phyloP scores from a whole-genome alignment of 2,329 filamentous ascomycete species.

The Trichothecium roseum region DNA sequence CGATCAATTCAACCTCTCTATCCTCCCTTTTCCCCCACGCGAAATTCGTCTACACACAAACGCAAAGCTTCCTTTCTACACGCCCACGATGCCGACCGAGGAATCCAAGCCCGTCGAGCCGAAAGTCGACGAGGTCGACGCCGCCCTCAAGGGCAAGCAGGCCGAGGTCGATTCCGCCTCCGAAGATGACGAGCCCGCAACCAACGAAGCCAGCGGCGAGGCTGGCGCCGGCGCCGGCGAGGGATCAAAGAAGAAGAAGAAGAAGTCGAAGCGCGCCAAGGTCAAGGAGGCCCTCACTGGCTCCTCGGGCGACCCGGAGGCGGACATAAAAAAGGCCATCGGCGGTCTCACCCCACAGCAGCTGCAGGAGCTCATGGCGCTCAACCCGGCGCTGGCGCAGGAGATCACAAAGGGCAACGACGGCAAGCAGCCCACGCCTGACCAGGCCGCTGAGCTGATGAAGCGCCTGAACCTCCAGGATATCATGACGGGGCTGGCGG shows the following conservation, averaged over 20 bases:
- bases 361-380: slow-evolving; percentile 54
- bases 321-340: slow-evolving; percentile 39
- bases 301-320: slow-evolving; percentile 23
- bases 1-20: neutral
- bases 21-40: neutral
- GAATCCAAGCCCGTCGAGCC: slow-evolving; percentile 53
- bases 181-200: slow-evolving; percentile 29
- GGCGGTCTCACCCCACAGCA: slow-evolving; percentile 44
- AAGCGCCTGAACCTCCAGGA: slow-evolving; percentile 58
- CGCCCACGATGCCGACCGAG: slow-evolving; percentile 24
- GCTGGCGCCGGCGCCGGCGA: slow-evolving; percentile 14
- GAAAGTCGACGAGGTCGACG: slow-evolving; percentile 35
- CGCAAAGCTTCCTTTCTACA: slow-evolving; percentile 3
- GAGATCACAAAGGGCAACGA: slow-evolving; percentile 31
- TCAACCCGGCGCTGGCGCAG: slow-evolving; percentile 62
- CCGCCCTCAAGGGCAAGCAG: slow-evolving; percentile 34
- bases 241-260: slow-evolving; percentile 48
- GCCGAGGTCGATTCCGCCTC: slow-evolving; percentile 34
- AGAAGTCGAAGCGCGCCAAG: slow-evolving; percentile 56
- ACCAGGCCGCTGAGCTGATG: slow-evolving; percentile 39
- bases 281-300: slow-evolving; percentile 34
- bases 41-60: slow-evolving; percentile 2
- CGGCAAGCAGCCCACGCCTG: slow-evolving; percentile 23
- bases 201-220: slow-evolving; percentile 15
- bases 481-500: slow-evolving; percentile 63